Evolutionary conservation across 2,329 filamentous ascomycete genomes (phyloP).

Genomic region (Apiospora hydei): DNA sequence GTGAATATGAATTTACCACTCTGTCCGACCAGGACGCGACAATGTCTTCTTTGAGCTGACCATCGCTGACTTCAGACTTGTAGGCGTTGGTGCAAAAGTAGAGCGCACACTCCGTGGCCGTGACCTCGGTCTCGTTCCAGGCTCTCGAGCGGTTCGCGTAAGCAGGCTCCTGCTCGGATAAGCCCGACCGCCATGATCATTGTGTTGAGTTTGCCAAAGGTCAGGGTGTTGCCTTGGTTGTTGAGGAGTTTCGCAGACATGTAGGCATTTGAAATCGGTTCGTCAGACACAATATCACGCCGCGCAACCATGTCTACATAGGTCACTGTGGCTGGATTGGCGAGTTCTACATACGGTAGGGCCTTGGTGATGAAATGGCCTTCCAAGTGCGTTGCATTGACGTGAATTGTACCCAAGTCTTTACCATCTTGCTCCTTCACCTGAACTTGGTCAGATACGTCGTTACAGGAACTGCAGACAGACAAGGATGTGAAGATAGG

Average conservation of each 20-base stretch:
- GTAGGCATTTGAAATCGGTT: neutral
- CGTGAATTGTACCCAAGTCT: no score
- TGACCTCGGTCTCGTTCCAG: neutral
- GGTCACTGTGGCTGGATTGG: no score
- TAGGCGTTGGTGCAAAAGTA: neutral
- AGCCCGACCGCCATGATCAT: neutral
- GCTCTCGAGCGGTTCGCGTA: neutral
- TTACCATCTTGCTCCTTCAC: neutral
- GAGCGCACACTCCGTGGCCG: neutral
- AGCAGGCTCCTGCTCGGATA: neutral
- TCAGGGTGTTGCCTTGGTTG: neutral
- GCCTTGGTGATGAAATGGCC: no score
- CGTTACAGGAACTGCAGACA: slow-evolving; percentile 16
- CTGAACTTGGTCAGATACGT: neutral
- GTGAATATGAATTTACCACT: neutral
- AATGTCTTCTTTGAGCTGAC: neutral
- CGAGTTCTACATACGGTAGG: no score
- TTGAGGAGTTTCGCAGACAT: neutral
- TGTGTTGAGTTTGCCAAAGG: neutral
- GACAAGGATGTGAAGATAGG: neutral
- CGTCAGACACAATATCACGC: no score
- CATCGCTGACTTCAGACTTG: neutral
- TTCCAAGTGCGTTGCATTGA: no score
- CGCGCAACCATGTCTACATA: no score
- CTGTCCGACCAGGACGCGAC: neutral